Evolutionary conservation across 805 yeast genomes (phyloP).

Genomic region (Yamadazyma phyllophila): DNA sequence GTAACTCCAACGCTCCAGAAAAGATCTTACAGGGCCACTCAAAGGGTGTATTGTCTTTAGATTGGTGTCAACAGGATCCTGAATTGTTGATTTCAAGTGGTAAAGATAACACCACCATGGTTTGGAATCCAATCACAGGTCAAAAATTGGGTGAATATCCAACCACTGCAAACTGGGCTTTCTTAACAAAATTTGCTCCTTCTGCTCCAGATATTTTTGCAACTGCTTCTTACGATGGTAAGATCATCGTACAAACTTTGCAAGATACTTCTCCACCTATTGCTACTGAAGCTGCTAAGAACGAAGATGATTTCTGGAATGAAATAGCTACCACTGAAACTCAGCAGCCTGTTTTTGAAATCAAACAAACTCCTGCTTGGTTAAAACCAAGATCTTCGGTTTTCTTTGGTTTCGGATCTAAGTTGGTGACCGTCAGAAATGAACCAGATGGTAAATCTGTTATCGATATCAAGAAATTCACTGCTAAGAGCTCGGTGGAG

Average conservation of each 20-base stretch:
- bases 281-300: conserved; percentile 36
- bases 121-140: conserved; percentile 89
- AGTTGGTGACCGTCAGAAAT: conserved; percentile 57
- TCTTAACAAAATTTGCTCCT: conserved; percentile 86
- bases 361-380: conserved; percentile 89
- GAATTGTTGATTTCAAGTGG: conserved; percentile 83
- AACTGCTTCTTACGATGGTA: conserved; percentile 83
- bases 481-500: conserved; percentile 32
- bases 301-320: conserved; percentile 83
- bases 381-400: conserved; percentile 70
- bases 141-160: conserved; percentile 82
- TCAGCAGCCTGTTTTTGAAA: conserved; percentile 68
- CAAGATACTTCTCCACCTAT: conserved; percentile 78
- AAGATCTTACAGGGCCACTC: conserved; percentile 71
- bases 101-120: conserved; percentile 78
- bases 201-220: conserved; percentile 86
- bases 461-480: conserved; percentile 44
- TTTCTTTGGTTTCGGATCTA: conserved; percentile 92
- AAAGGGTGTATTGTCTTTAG: conserved; percentile 84
- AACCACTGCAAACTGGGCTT: conserved; percentile 90
- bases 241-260: conserved; percentile 73
- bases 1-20: conserved; percentile 92
- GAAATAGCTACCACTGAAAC: conserved; percentile 65
- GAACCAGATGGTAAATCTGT: conserved; percentile 36
- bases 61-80: conserved; percentile 89